Evolutionary conservation across 225 moss, liverwort and hornwort genomes (phyloP).

Genomic region (Pseudoscleropodium purum): DNA sequence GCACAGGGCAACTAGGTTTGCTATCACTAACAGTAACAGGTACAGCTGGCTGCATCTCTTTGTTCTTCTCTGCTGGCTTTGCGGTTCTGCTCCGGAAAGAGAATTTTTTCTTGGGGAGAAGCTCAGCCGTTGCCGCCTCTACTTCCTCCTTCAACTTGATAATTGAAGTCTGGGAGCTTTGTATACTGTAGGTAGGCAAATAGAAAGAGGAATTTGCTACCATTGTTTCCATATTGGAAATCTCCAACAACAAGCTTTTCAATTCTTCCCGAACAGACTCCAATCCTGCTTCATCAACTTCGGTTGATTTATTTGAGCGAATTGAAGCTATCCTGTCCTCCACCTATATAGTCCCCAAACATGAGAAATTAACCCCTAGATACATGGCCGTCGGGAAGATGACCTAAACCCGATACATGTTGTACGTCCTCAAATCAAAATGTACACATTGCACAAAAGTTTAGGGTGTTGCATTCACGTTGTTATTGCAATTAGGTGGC

Average conservation of each 20-base stretch:
- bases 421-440: neutral
- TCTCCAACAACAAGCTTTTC: slow-evolving; percentile 52
- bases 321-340: slow-evolving; percentile 47
- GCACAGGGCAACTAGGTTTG: neutral
- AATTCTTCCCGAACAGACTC: slow-evolving; percentile 57
- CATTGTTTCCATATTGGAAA: slow-evolving; percentile 52
- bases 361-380: neutral
- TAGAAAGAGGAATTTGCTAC: slow-evolving; percentile 71
- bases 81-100: slow-evolving; percentile 62
- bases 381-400: neutral
- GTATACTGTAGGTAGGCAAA: slow-evolving; percentile 68
- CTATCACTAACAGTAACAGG: neutral
- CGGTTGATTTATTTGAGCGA: slow-evolving; percentile 14
- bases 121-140: slow-evolving; percentile 47
- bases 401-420: neutral
- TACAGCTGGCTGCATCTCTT: slow-evolving; percentile 9
- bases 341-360: slow-evolving; percentile 15
- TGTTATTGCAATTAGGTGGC: neutral
- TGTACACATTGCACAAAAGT: neutral
- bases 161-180: slow-evolving; percentile 64
- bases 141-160: slow-evolving; percentile 68
- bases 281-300: slow-evolving; percentile 24
- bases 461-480: neutral
- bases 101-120: slow-evolving; percentile 79
- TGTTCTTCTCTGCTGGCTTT: slow-evolving; percentile 6